A percentile compares a stretch with the other conserved stretches of the same genome.
Evolutionary conservation across 2,329 filamentous ascomycete genomes (phyloP).

Genomic region (Penicillium sumatraense): DNA sequence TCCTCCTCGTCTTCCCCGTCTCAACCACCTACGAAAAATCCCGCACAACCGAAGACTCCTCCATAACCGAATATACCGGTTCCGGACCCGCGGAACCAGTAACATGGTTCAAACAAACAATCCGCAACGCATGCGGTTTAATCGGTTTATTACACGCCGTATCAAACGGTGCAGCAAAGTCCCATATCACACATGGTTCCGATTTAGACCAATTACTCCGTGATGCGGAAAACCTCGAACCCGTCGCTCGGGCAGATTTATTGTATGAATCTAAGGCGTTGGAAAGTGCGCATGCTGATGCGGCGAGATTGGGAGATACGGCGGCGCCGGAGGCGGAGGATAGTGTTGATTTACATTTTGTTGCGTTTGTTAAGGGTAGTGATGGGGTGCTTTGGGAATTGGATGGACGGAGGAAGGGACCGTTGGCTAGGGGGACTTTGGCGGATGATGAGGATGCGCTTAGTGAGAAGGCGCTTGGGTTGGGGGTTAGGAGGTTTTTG

Average conservation of each 20-base stretch:
- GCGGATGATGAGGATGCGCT: slow-evolving; percentile 69
- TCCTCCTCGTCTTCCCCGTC: slow-evolving; percentile 91
- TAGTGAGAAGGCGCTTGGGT: slow-evolving; percentile 72
- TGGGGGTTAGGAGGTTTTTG: slow-evolving; percentile 68
- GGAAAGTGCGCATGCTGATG: slow-evolving; percentile 76
- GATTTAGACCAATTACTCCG: slow-evolving; percentile 63
- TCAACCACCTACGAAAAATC: slow-evolving; percentile 77
- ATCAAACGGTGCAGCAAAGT: slow-evolving; percentile 72
- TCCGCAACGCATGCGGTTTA: slow-evolving; percentile 88
- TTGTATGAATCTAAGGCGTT: slow-evolving; percentile 77
- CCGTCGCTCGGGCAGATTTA: slow-evolving; percentile 69
- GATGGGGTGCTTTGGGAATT: slow-evolving; percentile 79
- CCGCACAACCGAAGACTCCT: slow-evolving; percentile 73
- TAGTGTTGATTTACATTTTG: slow-evolving; percentile 90
- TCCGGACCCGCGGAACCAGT: slow-evolving; percentile 74
- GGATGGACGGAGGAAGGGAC: slow-evolving; percentile 75
- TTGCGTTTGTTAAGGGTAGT: slow-evolving; percentile 82
- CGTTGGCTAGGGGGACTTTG: slow-evolving; percentile 69
- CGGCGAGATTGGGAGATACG: slow-evolving; percentile 79
- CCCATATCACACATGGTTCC: slow-evolving; percentile 60
- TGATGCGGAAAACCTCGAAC: slow-evolving; percentile 71
- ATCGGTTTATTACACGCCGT: slow-evolving; percentile 87
- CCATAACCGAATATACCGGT: slow-evolving; percentile 67
- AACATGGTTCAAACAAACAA: slow-evolving; percentile 93
- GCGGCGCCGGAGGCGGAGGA: slow-evolving; percentile 76